Conservation (phyloP, 805 yeast genomes). For the Deakozyma indianensis region DNA sequence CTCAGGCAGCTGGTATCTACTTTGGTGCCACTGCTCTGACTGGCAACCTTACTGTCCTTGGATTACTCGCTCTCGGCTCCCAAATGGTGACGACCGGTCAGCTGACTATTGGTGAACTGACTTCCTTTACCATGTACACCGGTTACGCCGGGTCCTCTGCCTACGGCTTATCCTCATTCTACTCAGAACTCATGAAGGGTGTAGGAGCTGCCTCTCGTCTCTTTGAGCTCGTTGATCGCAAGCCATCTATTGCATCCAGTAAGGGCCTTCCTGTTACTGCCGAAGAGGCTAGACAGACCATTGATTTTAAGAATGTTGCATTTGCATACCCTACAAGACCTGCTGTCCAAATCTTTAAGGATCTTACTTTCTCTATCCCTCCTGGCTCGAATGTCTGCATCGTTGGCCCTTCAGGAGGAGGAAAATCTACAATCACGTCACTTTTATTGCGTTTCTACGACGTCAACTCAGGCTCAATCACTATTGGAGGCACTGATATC, state of each 20-base stretch:
- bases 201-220: constrained; percentile 90
- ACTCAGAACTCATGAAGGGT: constrained; percentile 92
- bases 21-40: constrained; percentile 69
- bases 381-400: constrained; percentile 85
- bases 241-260: constrained; percentile 56
- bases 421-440: constrained; percentile 80
- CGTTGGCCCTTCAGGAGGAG: constrained; percentile 96
- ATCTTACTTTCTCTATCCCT: constrained; percentile 43
- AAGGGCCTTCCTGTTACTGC: constrained; percentile 37
- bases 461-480: constrained; percentile 48
- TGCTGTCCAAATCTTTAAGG: constrained; percentile 48
- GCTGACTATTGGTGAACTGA: constrained; percentile 73
- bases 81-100: constrained; percentile 65
- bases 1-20: constrained; percentile 59
- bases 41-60: constrained; percentile 71
- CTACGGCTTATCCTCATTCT: constrained; percentile 80
- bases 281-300: constrained; percentile 22
- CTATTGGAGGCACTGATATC: constrained; percentile 51
- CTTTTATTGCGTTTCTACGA: constrained; percentile 74
- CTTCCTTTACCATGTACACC: constrained; percentile 91
- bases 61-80: constrained; percentile 67
- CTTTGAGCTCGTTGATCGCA: constrained; percentile 70
- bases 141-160: constrained; percentile 88
- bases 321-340: constrained; percentile 81
- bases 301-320: constrained; percentile 45